Evolutionary conservation across 2,329 filamentous ascomycete genomes (phyloP).

Genomic region (Canariomyces notabilis): DNA sequence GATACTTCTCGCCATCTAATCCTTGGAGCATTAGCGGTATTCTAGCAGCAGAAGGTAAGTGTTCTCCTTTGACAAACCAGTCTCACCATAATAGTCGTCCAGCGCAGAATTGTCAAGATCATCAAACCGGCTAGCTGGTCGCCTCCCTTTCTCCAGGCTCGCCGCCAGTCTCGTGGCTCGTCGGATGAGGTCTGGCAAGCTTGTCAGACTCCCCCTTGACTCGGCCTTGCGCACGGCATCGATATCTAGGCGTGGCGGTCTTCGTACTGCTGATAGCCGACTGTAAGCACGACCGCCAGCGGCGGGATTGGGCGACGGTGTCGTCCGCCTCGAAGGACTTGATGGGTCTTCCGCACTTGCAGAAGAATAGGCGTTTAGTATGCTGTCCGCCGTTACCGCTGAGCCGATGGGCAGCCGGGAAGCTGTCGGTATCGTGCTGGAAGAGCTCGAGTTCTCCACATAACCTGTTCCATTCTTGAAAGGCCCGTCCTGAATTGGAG

Average conservation of each 20-base stretch:
- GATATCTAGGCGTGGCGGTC: slow-evolving; percentile 74
- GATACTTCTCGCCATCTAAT: slow-evolving; percentile 38
- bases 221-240: slow-evolving; percentile 77
- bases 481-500: slow-evolving; percentile 34
- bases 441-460: slow-evolving; percentile 43
- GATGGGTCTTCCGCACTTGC: slow-evolving; percentile 42
- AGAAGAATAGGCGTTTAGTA: slow-evolving; percentile 47
- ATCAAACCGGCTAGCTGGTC: slow-evolving; percentile 56
- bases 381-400: slow-evolving; percentile 39
- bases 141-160: slow-evolving; percentile 77
- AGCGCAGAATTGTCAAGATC: slow-evolving; percentile 45
- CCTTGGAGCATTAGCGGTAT: background rate
- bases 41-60: too few species aligned
- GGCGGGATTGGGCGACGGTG: slow-evolving; percentile 23
- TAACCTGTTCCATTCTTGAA: slow-evolving; percentile 44
- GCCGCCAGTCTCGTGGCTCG: slow-evolving; percentile 81
- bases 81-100: slow-evolving; percentile 35
- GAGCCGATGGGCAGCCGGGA: slow-evolving; percentile 24
- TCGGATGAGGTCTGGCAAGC: slow-evolving; percentile 82
- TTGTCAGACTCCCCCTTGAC: slow-evolving; percentile 82
- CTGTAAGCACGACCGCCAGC: slow-evolving; percentile 34
- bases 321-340: slow-evolving; percentile 23
- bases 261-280: slow-evolving; percentile 50
- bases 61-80: slow-evolving; percentile 24
- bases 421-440: slow-evolving; percentile 36